Base-by-base conservation (phyloP, 495 filamentous ascomycete species). In the Articulospora tetracladia region DNA sequence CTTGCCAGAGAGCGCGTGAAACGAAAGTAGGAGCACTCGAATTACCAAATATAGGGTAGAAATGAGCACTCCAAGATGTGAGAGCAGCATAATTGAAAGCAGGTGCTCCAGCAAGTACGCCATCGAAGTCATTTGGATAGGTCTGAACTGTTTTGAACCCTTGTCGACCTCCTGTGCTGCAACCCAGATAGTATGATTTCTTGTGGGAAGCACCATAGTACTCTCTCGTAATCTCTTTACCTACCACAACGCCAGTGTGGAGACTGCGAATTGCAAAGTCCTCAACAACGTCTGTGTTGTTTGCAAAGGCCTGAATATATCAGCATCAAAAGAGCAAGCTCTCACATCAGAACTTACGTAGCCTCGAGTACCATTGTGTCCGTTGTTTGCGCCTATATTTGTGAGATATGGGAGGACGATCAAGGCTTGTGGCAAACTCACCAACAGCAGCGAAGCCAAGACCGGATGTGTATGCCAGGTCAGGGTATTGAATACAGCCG, bases 81-180 rank as follows among this genome's bases (percentile, higher is more conserved):
- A 82, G 62, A 53, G 78, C 75, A 19, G 60, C 68, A 2, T 76
- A 80, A 71, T 78, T 72, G 78, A 69, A 77, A 12, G 72, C 77
- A 41, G 77, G 80, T 4, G 84, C 77, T 7, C 85, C 86, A 27
- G 82, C 80, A 13, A 91, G 72, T 1, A 86, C 80, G 20, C 88
- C 88, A 68, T 92, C 87, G 56, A 90, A 84, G 62, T 77, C 78
- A 23, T 76, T 73, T 0, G 83, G 81, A 34, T 75, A 83, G 46
- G 71, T 70, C 61, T 86, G 74, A 3, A 79, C 74, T 4, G 78
- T 72, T 55, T 78, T 80, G 2, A 84, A 61, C 1, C 82, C 83
- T 64, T 86, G 82, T 0, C 81, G 72, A 6, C 84, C 84, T 32
- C 83, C 83, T 0, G 81, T 85, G 0, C 80, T 84, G 69, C 83